Percentiles rank a stretch among this genome's conserved stretches.
Conservation (phyloP, 805 yeast species). For the Clavispora santaluciae region DNA sequence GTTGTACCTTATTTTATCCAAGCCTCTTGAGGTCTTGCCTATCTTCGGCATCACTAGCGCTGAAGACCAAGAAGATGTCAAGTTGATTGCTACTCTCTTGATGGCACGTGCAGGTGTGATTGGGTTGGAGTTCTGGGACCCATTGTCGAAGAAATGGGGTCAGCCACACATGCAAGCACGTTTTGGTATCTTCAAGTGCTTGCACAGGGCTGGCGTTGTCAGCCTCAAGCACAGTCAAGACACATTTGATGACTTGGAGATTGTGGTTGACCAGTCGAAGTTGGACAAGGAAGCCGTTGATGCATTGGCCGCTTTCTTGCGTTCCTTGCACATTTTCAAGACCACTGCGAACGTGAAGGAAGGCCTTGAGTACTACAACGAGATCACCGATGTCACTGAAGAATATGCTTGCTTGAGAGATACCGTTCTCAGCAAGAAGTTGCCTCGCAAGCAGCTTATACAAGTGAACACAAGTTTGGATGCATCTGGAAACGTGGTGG, state of each 20-base stretch:
- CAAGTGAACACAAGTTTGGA: constrained; percentile 68
- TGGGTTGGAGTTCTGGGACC: constrained; percentile 86
- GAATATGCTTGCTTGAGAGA: constrained; percentile 65
- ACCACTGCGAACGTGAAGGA: constrained; percentile 65
- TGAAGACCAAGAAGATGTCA: constrained; percentile 58
- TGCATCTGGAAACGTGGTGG: constrained; percentile 40
- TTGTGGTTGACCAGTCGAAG: constrained; percentile 56
- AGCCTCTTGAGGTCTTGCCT: constrained; percentile 52
- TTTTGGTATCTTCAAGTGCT: constrained; percentile 74
- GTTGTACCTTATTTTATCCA: constrained; percentile 67
- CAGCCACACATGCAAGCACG: constrained; percentile 95
- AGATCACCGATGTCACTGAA: constrained; percentile 62
- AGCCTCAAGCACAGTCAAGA: constrained; percentile 45
- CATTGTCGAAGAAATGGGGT: constrained; percentile 78
- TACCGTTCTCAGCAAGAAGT: constrained; percentile 61
- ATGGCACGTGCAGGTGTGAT: constrained; percentile 88
- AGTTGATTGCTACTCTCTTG: constrained; percentile 63
- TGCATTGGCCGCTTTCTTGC: constrained; percentile 67
- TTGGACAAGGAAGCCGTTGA: constrained; percentile 67
- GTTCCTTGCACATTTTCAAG: constrained; percentile 72
- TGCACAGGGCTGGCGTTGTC: constrained; percentile 64
- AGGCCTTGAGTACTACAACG: constrained; percentile 61
- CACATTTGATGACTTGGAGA: constrained; percentile 53
- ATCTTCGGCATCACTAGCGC: constrained; percentile 64
- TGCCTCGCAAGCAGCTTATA: constrained; percentile 79